phyloP scores from a whole-genome alignment of 2,329 filamentous ascomycete genomes.

The Blumeriella jaapii region DNA sequence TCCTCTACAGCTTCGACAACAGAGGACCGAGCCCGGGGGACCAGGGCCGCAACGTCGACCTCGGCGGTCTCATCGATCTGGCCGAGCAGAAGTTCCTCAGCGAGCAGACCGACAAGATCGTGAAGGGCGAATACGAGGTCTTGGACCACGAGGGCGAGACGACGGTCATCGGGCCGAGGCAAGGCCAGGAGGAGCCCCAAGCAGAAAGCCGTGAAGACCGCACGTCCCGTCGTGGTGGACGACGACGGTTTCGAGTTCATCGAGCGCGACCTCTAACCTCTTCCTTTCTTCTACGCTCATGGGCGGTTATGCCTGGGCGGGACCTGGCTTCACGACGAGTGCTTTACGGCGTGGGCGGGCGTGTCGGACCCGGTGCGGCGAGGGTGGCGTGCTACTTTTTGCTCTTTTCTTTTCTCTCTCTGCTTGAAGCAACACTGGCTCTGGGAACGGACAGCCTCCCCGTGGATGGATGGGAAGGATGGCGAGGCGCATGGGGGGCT shows the following conservation, averaged over 20 bases:
- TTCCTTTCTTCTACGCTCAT: conserved; percentile 8
- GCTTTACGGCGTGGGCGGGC: too few relatives aligned
- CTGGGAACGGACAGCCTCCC: conserved; percentile 15
- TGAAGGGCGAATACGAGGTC: conserved; percentile 27
- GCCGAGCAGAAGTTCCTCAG: conserved; percentile 25
- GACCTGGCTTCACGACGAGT: conserved; percentile 12
- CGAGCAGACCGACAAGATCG: conserved; percentile 26
- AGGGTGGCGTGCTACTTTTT: conserved; percentile 17
- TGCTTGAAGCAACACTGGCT: conserved; percentile 3
- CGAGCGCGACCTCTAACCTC: conserved; percentile 8
- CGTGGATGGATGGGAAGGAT: conserved; percentile 21
- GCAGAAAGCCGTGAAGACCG: conserved; percentile 16
- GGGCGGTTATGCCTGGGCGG: conserved; percentile 4
- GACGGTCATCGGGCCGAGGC: conserved; percentile 13
- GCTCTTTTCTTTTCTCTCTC: not conserved
- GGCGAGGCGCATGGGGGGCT: conserved; percentile 13
- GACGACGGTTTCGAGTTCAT: conserved; percentile 5
- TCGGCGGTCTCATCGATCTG: conserved; percentile 24
- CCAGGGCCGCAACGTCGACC: conserved; percentile 17
- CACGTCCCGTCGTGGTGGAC: too few relatives aligned
- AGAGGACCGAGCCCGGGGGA: conserved; percentile 17
- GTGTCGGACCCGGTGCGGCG: conserved; percentile 18
- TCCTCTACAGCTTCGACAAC: conserved; percentile 26
- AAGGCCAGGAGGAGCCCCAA: conserved; percentile 23
- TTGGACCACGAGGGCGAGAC: conserved; percentile 26